Percentiles rank a stretch among this genome's conserved stretches.
Conservation (phyloP, 805 yeast species). For the Ogataea degrootiae region DNA sequence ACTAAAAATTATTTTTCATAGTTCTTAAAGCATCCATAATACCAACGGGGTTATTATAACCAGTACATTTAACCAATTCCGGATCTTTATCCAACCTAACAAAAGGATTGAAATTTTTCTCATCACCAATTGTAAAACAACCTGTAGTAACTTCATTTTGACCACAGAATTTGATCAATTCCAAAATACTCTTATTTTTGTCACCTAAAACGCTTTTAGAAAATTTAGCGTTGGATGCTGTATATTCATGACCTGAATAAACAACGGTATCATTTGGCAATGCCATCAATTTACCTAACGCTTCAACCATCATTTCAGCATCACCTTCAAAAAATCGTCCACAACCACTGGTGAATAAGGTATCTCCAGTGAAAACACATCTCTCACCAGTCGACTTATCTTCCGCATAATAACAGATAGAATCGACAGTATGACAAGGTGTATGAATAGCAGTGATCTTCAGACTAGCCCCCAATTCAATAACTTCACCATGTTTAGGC, state of each 20-base stretch:
- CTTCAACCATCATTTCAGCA: slow-evolving; percentile 70
- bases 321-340: slow-evolving; percentile 95
- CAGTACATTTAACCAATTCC: slow-evolving; percentile 54
- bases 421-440: slow-evolving; percentile 97
- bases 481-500: slow-evolving; percentile 58
- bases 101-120: slow-evolving; percentile 80
- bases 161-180: slow-evolving; percentile 46
- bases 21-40: slow-evolving; percentile 73
- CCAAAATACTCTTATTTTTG: slow-evolving; percentile 45
- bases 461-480: slow-evolving; percentile 60
- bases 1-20: slow-evolving; percentile 55
- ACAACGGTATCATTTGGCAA: slow-evolving; percentile 70
- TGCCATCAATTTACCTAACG: slow-evolving; percentile 56
- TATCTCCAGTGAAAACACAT: slow-evolving; percentile 93
- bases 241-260: slow-evolving; percentile 96
- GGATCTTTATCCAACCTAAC: slow-evolving; percentile 66
- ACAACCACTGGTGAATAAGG: slow-evolving; percentile 89
- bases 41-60: slow-evolving; percentile 41
- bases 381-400: slow-evolving; percentile 61
- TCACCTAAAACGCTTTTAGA: slow-evolving; percentile 56
- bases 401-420: slow-evolving; percentile 76
- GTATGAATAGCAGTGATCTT: slow-evolving; percentile 82
- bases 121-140: slow-evolving; percentile 77
- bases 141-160: slow-evolving; percentile 80
- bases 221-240: slow-evolving; percentile 74